Conservation (phyloP, 768 basidiomycete species). For the Rhodocollybia butyracea region DNA sequence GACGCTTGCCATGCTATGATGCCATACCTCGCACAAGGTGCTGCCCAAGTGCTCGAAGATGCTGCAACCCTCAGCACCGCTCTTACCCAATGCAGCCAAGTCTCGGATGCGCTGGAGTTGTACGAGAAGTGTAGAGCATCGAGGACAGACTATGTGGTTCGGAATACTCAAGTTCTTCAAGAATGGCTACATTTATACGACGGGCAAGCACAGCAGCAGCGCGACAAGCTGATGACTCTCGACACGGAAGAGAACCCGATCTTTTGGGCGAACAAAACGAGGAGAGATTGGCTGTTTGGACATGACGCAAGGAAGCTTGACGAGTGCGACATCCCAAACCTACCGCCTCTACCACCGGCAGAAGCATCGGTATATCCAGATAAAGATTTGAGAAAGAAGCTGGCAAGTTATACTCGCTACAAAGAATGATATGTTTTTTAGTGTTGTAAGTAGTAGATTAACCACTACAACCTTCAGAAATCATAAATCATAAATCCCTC, state of each 20-base stretch:
- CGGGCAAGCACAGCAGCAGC: constrained; percentile 14
- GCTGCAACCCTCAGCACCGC: constrained; percentile 29
- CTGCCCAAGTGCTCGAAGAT: constrained; percentile 39
- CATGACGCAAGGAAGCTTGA: background rate
- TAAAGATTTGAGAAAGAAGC: background rate
- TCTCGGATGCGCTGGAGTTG: constrained; percentile 16
- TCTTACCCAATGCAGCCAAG: no score
- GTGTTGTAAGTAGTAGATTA: no score
- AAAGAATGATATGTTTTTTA: no score
- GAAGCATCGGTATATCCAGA: background rate
- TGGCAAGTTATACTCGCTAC: no score
- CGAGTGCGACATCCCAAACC: background rate
- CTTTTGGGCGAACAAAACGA: background rate
- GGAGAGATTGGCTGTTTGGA: background rate
- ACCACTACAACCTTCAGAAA: no score
- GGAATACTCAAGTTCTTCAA: constrained; percentile 15
- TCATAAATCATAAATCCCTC: no score
- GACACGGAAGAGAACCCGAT: constrained; percentile 10
- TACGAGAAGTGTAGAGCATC: constrained; percentile 10
- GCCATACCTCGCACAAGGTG: constrained; percentile 24
- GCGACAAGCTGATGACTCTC: constrained; percentile 16
- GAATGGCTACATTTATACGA: constrained; percentile 14
- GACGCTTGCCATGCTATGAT: constrained; percentile 26
- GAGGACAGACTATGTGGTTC: constrained; percentile 11
- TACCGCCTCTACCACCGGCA: background rate